These are phyloP conservation scores for Apiospora aurea DNA, from an alignment of 2,329 filamentous ascomycete genomes.

Conservation along the genomic window DNA sequence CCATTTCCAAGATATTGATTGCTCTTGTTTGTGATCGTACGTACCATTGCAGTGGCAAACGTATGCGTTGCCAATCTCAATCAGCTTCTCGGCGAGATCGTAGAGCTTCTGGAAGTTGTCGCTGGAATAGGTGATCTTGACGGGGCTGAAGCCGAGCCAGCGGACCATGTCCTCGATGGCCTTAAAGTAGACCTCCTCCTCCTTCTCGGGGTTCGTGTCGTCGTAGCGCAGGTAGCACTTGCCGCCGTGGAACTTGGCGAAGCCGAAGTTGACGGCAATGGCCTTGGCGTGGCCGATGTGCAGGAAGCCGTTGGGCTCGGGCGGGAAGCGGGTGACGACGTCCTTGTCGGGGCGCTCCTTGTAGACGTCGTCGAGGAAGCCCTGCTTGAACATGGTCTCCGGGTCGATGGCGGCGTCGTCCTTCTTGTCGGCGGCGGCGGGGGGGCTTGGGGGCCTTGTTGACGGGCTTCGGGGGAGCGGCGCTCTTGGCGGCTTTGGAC, in stretches of 20 bases:
- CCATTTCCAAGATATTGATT: too few relatives aligned
- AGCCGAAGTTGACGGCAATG: conserved; percentile 96
- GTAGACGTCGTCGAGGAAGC: conserved; percentile 77
- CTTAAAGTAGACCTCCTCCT: conserved; percentile 87
- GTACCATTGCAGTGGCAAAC: conserved; percentile 83
- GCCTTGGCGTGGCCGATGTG: conserved; percentile 96
- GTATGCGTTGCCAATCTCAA: conserved; percentile 74
- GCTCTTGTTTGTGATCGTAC: neutral
- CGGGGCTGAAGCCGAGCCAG: conserved; percentile 86
- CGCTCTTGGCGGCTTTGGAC: conserved; percentile 58
- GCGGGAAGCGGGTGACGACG: conserved; percentile 78
- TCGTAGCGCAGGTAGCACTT: conserved; percentile 83
- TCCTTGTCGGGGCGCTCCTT: conserved; percentile 68
- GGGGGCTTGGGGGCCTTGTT: conserved; percentile 34
- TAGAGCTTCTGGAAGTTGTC: conserved; percentile 92
- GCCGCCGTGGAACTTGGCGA: conserved; percentile 84
- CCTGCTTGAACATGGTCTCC: conserved; percentile 80
- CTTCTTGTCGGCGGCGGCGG: conserved; percentile 47
- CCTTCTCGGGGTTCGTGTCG: conserved; percentile 93
- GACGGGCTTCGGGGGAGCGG: conserved; percentile 39
- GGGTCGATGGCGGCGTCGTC: conserved; percentile 55
- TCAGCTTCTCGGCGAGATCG: conserved; percentile 85
- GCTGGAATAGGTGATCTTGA: conserved; percentile 82
- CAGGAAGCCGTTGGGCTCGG: conserved; percentile 91
- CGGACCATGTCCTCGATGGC: conserved; percentile 88